A percentile compares a stretch with the other conserved stretches of the same genome.
phyloP scores from a whole-genome alignment of 768 basidiomycete genomes.

The Russula emetica region DNA sequence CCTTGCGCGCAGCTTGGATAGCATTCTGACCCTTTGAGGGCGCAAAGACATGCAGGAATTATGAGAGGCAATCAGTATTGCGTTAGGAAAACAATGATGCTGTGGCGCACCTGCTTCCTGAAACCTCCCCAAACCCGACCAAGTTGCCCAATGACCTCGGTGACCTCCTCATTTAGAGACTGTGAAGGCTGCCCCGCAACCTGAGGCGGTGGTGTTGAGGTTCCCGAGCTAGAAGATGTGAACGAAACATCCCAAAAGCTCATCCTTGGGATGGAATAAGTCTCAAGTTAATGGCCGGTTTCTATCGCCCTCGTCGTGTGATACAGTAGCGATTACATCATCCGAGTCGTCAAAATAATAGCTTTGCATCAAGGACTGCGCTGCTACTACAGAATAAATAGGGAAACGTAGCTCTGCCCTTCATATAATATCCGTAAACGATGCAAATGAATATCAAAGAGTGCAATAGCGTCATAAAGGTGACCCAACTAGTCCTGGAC shows the following conservation, averaged over 20 bases:
- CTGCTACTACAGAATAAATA: no score
- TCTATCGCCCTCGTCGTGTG: no score
- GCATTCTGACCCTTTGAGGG: constrained; percentile 59
- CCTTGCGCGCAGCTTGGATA: constrained; percentile 65
- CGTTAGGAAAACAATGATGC: not conserved
- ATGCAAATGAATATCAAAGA: not conserved
- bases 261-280: constrained; percentile 21
- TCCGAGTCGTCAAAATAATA: not conserved
- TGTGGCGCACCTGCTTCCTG: constrained; percentile 67
- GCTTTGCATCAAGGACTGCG: not conserved
- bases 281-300: not conserved
- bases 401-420: not conserved
- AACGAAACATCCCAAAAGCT: constrained; percentile 27
- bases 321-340: not conserved
- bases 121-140: constrained; percentile 89
- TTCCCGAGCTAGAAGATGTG: constrained; percentile 1
- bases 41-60: constrained; percentile 4
- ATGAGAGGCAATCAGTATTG: not conserved
- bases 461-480: not conserved
- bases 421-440: not conserved
- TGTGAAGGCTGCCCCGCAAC: constrained; percentile 44
- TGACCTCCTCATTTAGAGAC: constrained; percentile 80
- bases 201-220: constrained; percentile 23
- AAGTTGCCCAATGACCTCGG: constrained; percentile 83
- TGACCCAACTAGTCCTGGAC: not conserved